Percentiles rank a stretch among this genome's conserved stretches.
These are phyloP conservation scores for Staphylotrichum tortipilum DNA, from an alignment of 495 filamentous ascomycete species.

Conservation along the genomic window DNA sequence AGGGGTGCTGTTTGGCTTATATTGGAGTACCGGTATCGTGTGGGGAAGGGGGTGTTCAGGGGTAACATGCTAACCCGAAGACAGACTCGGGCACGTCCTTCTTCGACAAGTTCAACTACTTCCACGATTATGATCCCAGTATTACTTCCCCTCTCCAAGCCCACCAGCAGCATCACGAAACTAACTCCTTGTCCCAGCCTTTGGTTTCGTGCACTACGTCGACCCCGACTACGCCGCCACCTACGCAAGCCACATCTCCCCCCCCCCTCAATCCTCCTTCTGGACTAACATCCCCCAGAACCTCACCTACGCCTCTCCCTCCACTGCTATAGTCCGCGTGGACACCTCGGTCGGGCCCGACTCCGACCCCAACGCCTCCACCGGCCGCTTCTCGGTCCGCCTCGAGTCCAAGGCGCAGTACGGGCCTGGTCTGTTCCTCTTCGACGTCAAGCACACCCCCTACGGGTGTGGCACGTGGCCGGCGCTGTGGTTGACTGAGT, in stretches of 20 bases:
- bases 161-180: background rate
- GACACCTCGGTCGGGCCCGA: constrained; percentile 32
- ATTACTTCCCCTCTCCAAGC: background rate
- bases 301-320: constrained; percentile 43
- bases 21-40: too few species aligned
- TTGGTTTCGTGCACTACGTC: constrained; percentile 40
- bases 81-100: constrained; percentile 39
- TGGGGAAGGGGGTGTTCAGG: background rate
- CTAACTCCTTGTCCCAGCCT: constrained; percentile 10
- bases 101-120: constrained; percentile 48
- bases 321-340: constrained; percentile 36
- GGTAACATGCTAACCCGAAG: background rate
- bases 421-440: constrained; percentile 47
- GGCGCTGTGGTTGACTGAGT: constrained; percentile 45
- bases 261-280: background rate
- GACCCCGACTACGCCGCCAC: constrained; percentile 9
- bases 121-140: constrained; percentile 23
- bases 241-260: constrained; percentile 15
- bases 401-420: constrained; percentile 47
- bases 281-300: constrained; percentile 38
- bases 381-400: constrained; percentile 48
- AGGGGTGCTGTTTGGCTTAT: too few species aligned
- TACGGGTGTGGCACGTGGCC: constrained; percentile 53
- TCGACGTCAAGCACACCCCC: constrained; percentile 53
- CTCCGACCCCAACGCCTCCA: constrained; percentile 25